Percentiles rank a stretch among this genome's conserved stretches.
Evolutionary conservation across 108 stramenopile genomes (phyloP).

Genomic region (Conticribra guillardii): DNA sequence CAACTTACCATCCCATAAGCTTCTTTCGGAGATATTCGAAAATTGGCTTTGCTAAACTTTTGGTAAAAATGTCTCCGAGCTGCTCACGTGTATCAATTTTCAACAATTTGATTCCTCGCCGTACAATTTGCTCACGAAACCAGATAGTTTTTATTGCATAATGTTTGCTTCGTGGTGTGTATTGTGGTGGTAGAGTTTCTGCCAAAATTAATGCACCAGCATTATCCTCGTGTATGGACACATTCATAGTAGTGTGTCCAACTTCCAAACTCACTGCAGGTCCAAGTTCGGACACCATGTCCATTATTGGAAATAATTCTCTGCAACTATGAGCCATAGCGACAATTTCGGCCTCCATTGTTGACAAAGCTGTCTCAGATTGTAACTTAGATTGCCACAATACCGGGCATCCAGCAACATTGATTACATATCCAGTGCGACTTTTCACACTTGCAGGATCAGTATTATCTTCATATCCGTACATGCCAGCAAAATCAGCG

Average conservation of each 20-base stretch:
- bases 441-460: slow-evolving; percentile 33
- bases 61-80: not conserved
- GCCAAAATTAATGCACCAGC: not conserved
- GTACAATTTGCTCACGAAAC: not conserved
- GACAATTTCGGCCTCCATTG: not conserved
- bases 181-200: not conserved
- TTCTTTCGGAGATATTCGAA: not conserved
- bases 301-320: not conserved
- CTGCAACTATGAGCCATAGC: not conserved
- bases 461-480: not conserved
- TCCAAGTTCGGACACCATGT: not conserved
- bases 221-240: not conserved
- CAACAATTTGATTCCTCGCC: not conserved
- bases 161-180: not conserved
- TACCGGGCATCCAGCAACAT: not conserved
- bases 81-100: not conserved
- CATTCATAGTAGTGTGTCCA: not conserved
- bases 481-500: slow-evolving; percentile 42
- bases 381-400: not conserved
- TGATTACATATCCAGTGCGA: slow-evolving; percentile 47
- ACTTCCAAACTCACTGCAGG: not conserved
- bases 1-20: not conserved
- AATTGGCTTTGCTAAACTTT: not conserved
- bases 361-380: not conserved
- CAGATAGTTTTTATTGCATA: not conserved